Base-by-base conservation (phyloP, 2,329 filamentous ascomycete genomes). In the Akanthomyces muscarius region DNA sequence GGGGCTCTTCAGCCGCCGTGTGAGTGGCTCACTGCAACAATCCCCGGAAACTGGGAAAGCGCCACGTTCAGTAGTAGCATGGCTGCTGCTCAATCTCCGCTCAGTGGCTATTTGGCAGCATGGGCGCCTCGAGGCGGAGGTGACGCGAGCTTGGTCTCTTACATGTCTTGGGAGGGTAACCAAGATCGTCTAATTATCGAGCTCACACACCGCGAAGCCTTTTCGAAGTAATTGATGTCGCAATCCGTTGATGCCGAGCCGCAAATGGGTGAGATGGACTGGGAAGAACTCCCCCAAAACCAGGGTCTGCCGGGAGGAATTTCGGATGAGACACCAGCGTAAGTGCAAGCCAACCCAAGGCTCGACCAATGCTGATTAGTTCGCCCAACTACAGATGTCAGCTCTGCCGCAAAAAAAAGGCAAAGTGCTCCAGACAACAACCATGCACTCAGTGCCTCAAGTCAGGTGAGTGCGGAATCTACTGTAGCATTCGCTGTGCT, bases 391-490 rank as follows among this genome's bases (percentile, higher is more conserved):
- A 25, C 33, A 67, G 65, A 36, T 80, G 77, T 53, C 76, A 78
- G 59, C 72, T 75, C 0, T 81, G 78, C 66, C 75, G 78, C 5
- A 77, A 74, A 58, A 79, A 77, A 66, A 80, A 81, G 57, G 74
- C 78, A 18, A 77, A 76, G 50, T 81, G 78, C 67, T 75, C 76
- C 30, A 70, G 77, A 25, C 68, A 71, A 33, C 75, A 77, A 54
- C 78, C 78, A 8, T 81, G 79, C 64, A 74, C 76, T 0, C 74
- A 78, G 56, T 80, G 78, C 57, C 65, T 71, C 3, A 66, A 64
- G 48, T 64, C 42, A 67, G 71, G 42, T 73, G 72, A 64, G 72
- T 69, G 71, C 14, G 21, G 10, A 21, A 11, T 23, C 16, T 11
- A 14, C 6, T 36, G 25, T 11, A 25, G 8, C 21, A 36, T 16